Conservation (phyloP, 306 rosid genomes). For the Acacia acuminata region DNA sequence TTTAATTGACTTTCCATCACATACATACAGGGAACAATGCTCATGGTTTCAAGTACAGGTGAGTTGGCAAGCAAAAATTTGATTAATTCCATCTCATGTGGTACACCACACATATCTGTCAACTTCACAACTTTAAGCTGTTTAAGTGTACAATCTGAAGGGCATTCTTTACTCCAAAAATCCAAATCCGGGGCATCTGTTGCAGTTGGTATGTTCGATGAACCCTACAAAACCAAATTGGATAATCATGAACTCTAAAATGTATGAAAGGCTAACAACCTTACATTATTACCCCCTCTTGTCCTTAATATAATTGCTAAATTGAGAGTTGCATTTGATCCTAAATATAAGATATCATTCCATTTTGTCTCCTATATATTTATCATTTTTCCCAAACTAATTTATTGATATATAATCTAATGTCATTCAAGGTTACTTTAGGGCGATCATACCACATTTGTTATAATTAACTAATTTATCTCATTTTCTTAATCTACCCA, state of each 20-base stretch:
- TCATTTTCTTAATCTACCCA: too few relatives aligned
- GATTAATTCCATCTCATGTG: slow-evolving; percentile 77
- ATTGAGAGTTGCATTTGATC: too few relatives aligned
- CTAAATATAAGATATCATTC: too few relatives aligned
- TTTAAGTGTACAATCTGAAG: slow-evolving; percentile 43
- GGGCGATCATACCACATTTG: too few relatives aligned
- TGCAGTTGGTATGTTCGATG: slow-evolving; percentile 54
- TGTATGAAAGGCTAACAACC: not conserved
- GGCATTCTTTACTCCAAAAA: slow-evolving; percentile 67
- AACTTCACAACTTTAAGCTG: slow-evolving; percentile 69
- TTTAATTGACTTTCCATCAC: slow-evolving; percentile 49
- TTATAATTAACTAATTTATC: too few relatives aligned
- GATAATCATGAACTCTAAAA: slow-evolving; percentile 16
- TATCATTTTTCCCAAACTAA: too few relatives aligned
- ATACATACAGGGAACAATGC: slow-evolving; percentile 50
- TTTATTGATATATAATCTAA: too few relatives aligned
- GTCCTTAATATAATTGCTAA: too few relatives aligned
- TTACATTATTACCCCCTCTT: not conserved
- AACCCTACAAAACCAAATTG: slow-evolving; percentile 51
- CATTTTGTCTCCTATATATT: too few relatives aligned
- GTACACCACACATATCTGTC: slow-evolving; percentile 73
- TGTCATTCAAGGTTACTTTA: too few relatives aligned
- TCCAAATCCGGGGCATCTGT: slow-evolving; percentile 63
- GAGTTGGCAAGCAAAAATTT: slow-evolving; percentile 70
- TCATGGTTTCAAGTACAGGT: slow-evolving; percentile 71